Conservation (phyloP, 2,329 filamentous ascomycete species). For the Clathrospora elynae region DNA sequence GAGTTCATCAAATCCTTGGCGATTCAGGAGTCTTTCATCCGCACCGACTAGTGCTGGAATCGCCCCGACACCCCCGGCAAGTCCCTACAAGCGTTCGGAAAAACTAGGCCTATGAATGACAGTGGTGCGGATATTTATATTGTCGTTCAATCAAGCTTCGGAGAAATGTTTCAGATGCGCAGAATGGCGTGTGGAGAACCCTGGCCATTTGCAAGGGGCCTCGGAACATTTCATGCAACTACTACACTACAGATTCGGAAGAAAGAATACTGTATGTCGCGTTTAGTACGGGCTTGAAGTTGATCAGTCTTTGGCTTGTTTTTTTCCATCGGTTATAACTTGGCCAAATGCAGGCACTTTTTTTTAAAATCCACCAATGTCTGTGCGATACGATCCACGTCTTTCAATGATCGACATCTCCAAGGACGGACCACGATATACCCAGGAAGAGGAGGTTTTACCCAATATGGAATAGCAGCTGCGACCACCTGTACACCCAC, state of each 20-base stretch:
- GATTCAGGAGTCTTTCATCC: conserved; percentile 22
- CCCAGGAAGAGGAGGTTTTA: conserved; percentile 4
- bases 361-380: conserved; percentile 25
- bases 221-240: conserved; percentile 13
- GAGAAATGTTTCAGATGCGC: conserved; percentile 21
- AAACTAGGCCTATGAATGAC: conserved; percentile 7
- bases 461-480: conserved; percentile 9
- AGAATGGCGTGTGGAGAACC: conserved; percentile 16
- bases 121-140: conserved; percentile 20
- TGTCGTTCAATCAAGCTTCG: conserved; percentile 28
- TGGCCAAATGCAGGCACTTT: conserved; percentile 4
- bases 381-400: neutral
- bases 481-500: conserved; percentile 12
- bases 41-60: conserved; percentile 11
- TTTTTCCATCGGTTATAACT: conserved; percentile 15
- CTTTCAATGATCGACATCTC: conserved; percentile 5
- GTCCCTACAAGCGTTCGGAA: conserved; percentile 12
- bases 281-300: too few species aligned
- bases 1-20: conserved; percentile 10
- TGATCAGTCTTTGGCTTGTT: conserved; percentile 1
- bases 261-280: neutral
- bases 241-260: conserved; percentile 1
- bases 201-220: conserved; percentile 2
- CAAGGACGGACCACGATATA: neutral
- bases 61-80: neutral